Conservation (phyloP, 371 early-diverging fungal genomes). For the Massospora cicadina region DNA sequence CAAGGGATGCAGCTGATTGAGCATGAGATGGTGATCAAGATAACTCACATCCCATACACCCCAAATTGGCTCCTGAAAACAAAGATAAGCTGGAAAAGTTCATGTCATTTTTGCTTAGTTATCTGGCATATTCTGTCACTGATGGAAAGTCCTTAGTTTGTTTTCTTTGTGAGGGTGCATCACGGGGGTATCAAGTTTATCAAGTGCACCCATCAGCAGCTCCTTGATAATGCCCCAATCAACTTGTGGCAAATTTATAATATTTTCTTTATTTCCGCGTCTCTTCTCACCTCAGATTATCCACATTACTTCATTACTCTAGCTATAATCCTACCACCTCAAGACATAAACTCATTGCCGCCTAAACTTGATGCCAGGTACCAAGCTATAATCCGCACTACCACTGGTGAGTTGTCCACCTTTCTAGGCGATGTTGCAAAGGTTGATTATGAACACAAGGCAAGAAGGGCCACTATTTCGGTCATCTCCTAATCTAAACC, state of each 20-base stretch:
- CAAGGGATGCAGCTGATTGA: constrained; percentile 37
- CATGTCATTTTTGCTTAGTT: constrained; percentile 37
- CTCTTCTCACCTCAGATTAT: constrained; percentile 80
- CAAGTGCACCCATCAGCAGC: constrained; percentile 13
- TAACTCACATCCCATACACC: constrained; percentile 68
- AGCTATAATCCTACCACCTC: constrained; percentile 5
- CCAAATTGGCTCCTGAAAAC: constrained; percentile 57
- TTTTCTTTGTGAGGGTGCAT: no score
- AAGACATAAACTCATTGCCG: background rate
- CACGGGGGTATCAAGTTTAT: constrained; percentile 11
- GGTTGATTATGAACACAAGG: constrained; percentile 35
- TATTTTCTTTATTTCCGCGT: constrained; percentile 39
- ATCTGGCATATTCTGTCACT: constrained; percentile 19
- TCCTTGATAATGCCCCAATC: constrained; percentile 15
- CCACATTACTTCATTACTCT: constrained; percentile 74
- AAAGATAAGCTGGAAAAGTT: constrained; percentile 44
- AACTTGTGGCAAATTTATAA: constrained; percentile 31
- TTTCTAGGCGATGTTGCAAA: constrained; percentile 58
- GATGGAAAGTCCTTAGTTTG: constrained; percentile 17
- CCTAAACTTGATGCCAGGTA: constrained; percentile 32
- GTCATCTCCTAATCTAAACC: background rate
- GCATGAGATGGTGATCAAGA: constrained; percentile 44
- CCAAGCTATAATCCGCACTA: constrained; percentile 67
- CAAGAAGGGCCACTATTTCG: no score
- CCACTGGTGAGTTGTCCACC: constrained; percentile 55